Conservation (phyloP, 75 land plant species). For the Adiantum capillusveneris region DNA sequence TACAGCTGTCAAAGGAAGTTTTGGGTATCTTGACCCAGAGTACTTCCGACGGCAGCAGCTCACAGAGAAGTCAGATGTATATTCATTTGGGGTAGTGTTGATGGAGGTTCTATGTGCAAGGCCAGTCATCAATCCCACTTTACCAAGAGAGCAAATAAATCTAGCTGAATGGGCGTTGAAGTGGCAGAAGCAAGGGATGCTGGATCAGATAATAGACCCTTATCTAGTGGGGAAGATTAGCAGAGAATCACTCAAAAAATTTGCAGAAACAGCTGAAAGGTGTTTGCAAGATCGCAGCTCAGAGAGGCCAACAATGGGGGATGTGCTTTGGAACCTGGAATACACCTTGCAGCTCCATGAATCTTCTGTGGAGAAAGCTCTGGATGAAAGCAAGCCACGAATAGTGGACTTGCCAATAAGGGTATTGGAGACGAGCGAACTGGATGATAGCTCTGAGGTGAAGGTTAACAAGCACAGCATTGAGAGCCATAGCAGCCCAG, state of each 20-base stretch:
- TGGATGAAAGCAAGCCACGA: conserved; percentile 8
- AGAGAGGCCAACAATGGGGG: conserved; percentile 75
- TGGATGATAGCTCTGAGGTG: conserved; percentile 13
- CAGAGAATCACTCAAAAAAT: conserved; percentile 46
- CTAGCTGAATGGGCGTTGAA: conserved; percentile 78
- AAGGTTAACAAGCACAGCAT: conserved; percentile 31
- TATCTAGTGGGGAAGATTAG: conserved; percentile 32
- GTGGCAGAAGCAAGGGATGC: conserved; percentile 60
- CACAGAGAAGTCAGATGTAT: conserved; percentile 81
- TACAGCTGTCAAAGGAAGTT: conserved; percentile 79
- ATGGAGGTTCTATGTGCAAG: conserved; percentile 76
- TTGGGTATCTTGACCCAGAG: conserved; percentile 84
- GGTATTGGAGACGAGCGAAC: conserved; percentile 18
- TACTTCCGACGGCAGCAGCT: conserved; percentile 67
- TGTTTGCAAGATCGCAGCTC: conserved; percentile 53
- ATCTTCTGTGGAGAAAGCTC: conserved; percentile 35
- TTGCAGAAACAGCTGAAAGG: conserved; percentile 61
- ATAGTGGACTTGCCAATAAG: conserved; percentile 13
- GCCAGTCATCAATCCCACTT: conserved; percentile 58
- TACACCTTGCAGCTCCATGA: conserved; percentile 50
- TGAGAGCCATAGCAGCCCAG: conserved; percentile 35
- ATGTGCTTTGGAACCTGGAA: conserved; percentile 78
- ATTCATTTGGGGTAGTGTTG: conserved; percentile 80
- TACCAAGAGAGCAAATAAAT: conserved; percentile 68
- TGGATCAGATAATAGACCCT: conserved; percentile 60